These are phyloP conservation scores for Coemansia sp. DNA, from an alignment of 192 early-diverging fungal species.

Conservation along the genomic window DNA sequence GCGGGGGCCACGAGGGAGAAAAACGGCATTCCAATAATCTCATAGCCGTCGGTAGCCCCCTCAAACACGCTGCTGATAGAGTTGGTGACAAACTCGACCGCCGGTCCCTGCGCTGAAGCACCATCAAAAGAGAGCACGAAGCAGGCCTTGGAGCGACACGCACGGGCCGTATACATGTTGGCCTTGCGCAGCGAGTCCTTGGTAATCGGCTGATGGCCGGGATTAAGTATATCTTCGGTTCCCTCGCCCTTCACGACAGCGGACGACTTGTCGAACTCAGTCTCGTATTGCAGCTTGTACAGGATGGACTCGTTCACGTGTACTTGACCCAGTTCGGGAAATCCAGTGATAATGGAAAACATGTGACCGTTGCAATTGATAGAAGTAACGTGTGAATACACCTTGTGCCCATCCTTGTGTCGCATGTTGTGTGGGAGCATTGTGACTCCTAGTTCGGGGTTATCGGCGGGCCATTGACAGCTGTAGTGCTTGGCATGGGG, in stretches of 20 bases:
- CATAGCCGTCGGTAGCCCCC: constrained; percentile 36
- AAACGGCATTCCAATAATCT: constrained; percentile 32
- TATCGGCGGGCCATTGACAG: constrained; percentile 48
- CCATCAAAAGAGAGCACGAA: constrained; percentile 17
- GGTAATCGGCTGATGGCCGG: constrained; percentile 16
- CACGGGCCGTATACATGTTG: constrained; percentile 39
- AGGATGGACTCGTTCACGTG: constrained; percentile 25
- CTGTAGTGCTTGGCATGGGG: constrained; percentile 45
- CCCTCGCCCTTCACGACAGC: neutral
- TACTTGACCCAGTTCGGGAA: constrained; percentile 34
- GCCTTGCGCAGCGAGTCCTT: constrained; percentile 31
- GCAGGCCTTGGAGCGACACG: constrained; percentile 40
- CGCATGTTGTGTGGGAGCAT: constrained; percentile 44
- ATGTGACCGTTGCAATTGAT: constrained; percentile 46
- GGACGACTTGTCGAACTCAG: constrained; percentile 7
- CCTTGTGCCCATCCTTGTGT: constrained; percentile 12
- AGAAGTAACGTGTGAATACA: constrained; percentile 32
- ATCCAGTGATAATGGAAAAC: constrained; percentile 30
- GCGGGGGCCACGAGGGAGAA: constrained; percentile 26
- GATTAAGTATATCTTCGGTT: constrained; percentile 1
- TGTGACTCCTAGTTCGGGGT: constrained; percentile 45
- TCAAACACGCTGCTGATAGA: constrained; percentile 31
- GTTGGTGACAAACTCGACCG: constrained; percentile 42
- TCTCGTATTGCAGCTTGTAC: constrained; percentile 42
- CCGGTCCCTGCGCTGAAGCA: constrained; percentile 17